These are phyloP conservation scores for Starmera caribaea DNA, from an alignment of 805 yeast genomes.

Conservation along the genomic window DNA sequence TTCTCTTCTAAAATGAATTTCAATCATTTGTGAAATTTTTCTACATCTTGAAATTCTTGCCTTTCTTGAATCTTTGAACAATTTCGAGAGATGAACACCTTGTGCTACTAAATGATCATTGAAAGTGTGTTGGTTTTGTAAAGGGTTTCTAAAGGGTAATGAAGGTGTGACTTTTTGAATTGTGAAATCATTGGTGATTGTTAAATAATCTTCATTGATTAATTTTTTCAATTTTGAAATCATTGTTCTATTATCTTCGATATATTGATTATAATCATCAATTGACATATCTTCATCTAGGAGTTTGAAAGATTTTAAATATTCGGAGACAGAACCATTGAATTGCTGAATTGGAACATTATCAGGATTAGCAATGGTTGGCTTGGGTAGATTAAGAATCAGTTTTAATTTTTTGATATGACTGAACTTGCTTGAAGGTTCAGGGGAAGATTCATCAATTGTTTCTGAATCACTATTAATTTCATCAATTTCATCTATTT, in stretches of 20 bases:
- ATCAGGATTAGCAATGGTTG: constrained; percentile 49
- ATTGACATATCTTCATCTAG: constrained; percentile 51
- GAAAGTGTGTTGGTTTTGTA: constrained; percentile 39
- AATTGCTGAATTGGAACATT: constrained; percentile 41
- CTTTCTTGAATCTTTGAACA: constrained; percentile 56
- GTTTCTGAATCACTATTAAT: constrained; percentile 1
- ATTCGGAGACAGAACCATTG: constrained; percentile 27
- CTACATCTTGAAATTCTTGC: constrained; percentile 59
- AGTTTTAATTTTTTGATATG: constrained; percentile 23
- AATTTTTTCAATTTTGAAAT: constrained; percentile 37
- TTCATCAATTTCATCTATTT: constrained; percentile 3
- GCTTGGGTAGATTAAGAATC: constrained; percentile 30
- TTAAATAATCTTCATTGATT: constrained; percentile 31
- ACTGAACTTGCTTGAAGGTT: constrained; percentile 11
- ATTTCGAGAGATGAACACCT: constrained; percentile 58
- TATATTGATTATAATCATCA: constrained; percentile 52
- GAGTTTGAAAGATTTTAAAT: constrained; percentile 45
- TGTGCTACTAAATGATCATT: constrained; percentile 72
- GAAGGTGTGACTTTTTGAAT: constrained; percentile 30
- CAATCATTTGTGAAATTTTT: constrained; percentile 73
- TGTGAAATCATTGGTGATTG: constrained; percentile 34
- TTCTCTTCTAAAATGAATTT: constrained; percentile 74
- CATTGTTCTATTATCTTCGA: constrained; percentile 40
- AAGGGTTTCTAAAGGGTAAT: constrained; percentile 36
- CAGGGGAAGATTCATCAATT: constrained; percentile 8